Evolutionary conservation across 371 early-diverging fungal species (phyloP), one percentile per base, ranked within the genome.

Genomic region (Circinella minor): DNA sequence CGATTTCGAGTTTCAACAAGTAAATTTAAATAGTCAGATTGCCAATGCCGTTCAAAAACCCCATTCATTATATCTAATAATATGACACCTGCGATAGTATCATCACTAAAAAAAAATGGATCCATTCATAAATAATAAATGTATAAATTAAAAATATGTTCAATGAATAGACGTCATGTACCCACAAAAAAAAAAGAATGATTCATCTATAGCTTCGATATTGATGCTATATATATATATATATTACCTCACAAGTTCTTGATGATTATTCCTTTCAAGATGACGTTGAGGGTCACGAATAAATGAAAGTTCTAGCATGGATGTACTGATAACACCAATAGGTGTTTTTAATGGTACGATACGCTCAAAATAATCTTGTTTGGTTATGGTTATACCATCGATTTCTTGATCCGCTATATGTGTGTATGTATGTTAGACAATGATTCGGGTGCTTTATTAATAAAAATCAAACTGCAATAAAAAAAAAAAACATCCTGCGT

Each of bases 301-400:
- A 63, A 61, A 20, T 71, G 66, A 18, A 60, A 68, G 51, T 13
- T 51, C 51, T 15, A 51, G 1, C 51, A 51, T 51, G 51, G 51
- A 8, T 15, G 51, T 51, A 51, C 51, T 51, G 43, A 77, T 71
- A 1, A 64, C 60, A 20, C 55, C 51, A 27, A 77, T 5, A 20
- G 77, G 74, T 15, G 61, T 65, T 14, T 51, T 62, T 43, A 74
- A 55, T 0, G 74, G 69, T 15, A 67, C 8, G 48, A 73, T 72
- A 20, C 71, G 61, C n/a, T 70, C 43, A 13, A 67, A 61, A 48
- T 74, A 71, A 14, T 70, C 65, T n/a, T 67, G 43, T 36, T 48
- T 46, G 13, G 67, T 18, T 8, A 73, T 64, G 11, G 36, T 46
- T 6, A 73, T 71, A 43, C 59, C 69, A 9, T 77, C 71, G 3